These are phyloP conservation scores for Fusarium siculi DNA, from an alignment of 2,329 filamentous ascomycete species.

Conservation along the genomic window DNA sequence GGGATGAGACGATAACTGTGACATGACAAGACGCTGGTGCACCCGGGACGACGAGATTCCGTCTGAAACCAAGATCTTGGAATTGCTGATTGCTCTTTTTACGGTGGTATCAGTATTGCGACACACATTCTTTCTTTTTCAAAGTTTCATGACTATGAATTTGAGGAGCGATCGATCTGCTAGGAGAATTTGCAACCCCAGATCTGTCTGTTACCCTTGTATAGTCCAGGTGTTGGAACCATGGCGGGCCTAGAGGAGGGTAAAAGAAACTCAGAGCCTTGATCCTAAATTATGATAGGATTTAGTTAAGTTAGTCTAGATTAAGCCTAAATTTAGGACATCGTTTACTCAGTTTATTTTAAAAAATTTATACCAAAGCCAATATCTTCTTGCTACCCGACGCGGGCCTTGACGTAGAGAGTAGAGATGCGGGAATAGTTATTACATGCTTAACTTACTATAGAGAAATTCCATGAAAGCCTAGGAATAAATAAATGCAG, in stretches of 20 bases:
- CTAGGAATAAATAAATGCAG: too few relatives aligned
- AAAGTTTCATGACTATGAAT: not conserved
- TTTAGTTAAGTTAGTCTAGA: too few relatives aligned
- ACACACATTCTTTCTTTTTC: not conserved
- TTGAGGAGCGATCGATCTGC: not conserved
- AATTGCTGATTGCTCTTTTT: not conserved
- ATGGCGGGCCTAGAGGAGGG: not conserved
- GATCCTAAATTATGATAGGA: too few relatives aligned
- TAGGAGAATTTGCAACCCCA: not conserved
- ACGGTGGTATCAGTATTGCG: fast-evolving
- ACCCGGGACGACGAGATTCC: not conserved
- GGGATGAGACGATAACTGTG: slow-evolving; percentile 6
- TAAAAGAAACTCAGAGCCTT: too few relatives aligned
- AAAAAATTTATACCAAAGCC: too few relatives aligned
- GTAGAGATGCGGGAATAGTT: too few relatives aligned
- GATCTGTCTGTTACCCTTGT: not conserved
- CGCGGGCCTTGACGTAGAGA: too few relatives aligned
- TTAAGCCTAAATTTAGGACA: too few relatives aligned
- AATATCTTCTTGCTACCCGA: fast-evolving
- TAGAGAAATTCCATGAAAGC: too few relatives aligned
- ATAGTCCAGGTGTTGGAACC: too few relatives aligned
- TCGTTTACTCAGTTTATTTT: too few relatives aligned
- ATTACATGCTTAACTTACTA: too few relatives aligned
- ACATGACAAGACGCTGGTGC: slow-evolving; percentile 10
- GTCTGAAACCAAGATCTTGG: not conserved